Base-by-base conservation (phyloP, 73 alveolate species). In the Paramecium sexaurelia region DNA sequence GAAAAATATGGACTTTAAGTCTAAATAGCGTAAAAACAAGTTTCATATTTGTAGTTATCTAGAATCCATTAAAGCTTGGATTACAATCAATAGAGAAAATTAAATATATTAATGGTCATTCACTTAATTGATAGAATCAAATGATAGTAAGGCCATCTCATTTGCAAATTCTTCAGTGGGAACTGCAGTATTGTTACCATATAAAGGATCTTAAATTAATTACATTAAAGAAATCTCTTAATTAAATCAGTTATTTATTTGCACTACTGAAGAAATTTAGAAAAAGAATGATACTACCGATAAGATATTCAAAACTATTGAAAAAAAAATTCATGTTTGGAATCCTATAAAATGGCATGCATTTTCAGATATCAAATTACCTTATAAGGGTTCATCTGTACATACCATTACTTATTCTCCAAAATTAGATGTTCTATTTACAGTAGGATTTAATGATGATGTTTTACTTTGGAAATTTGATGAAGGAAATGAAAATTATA, bases 51-150 rank as follows among this genome's bases (percentile, higher is more conserved):
- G 83, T 61, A 61, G 83, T 13, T 73, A 73, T 73, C 32, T 73
- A 66, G 87, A 73, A 36, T 36, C 87, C 3, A 73, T 73, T 5
- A 73, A 73, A 11, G 36, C 87, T 33, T 73, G 87, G 87, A 73
- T 73, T 11, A 73, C 87, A 13, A 22, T 73, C 8, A 73, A 73
- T 36, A 0, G 57, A 36, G 87, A 73, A 39, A 39, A 73, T 73
- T 36, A 73, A 39, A 36, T 73, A 73, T 36, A 27, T 39, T 73
- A 36, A 36, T 73, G 87, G 87, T 36, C 87, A 33, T 73, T 73
- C 24, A 73, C 87, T 5, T 73, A 73, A 33, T 39, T 73, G 7
- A 73, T 73, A 27, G 87, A 73, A 73, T 73, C 87, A 73, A 73
- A 73, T 73, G 87, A 73, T 36, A 73, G 36, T 27, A 73, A 73